phyloP scores from a whole-genome alignment of 2,329 filamentous ascomycete genomes.

The Colletotrichum sp. region DNA sequence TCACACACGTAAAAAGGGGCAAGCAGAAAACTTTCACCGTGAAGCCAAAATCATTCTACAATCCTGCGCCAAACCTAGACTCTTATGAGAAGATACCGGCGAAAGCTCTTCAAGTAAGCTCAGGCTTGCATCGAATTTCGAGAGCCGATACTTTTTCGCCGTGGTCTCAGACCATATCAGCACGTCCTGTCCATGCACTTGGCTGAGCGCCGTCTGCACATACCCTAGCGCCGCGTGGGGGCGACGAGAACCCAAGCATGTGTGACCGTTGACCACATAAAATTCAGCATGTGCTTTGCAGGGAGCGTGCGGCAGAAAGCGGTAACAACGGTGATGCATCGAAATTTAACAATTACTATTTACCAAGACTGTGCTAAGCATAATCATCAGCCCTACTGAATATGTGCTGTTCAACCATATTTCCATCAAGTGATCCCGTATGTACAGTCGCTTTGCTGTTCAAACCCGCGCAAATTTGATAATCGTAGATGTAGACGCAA shows the following conservation, averaged over 20 bases:
- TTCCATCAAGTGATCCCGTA: neutral
- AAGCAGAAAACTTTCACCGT: neutral
- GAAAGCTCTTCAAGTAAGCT: neutral
- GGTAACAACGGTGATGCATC: neutral
- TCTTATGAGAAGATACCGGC: neutral
- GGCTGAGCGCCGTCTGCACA: neutral
- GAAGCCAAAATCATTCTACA: neutral
- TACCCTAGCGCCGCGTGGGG: neutral
- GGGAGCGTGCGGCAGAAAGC: neutral
- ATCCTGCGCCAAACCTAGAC: neutral
- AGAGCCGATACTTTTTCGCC: neutral
- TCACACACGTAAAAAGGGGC: neutral
- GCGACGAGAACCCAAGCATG: neutral
- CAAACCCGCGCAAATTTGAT: neutral
- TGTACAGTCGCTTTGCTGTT: neutral
- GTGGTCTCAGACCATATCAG: neutral
- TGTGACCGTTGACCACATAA: neutral
- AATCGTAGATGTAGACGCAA: neutral
- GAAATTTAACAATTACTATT: neutral
- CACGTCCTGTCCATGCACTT: neutral
- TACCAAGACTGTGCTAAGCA: neutral
- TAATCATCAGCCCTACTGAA: neutral
- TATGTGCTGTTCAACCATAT: conserved; percentile 2
- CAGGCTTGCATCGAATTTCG: neutral
- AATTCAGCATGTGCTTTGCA: neutral